Conservation (phyloP, 2,329 filamentous ascomycete genomes). For the Aureobasidium melanogenum region DNA sequence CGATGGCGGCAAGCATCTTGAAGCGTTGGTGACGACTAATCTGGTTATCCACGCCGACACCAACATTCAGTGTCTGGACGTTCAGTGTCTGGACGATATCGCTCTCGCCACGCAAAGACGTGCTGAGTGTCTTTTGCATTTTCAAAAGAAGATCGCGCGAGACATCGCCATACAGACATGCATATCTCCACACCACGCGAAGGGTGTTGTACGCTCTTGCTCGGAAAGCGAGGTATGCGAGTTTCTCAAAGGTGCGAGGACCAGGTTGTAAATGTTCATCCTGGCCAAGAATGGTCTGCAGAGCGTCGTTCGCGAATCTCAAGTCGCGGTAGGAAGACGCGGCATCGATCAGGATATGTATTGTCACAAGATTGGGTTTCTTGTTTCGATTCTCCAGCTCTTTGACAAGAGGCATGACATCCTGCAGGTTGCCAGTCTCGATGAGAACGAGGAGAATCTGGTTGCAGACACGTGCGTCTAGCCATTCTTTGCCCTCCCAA, state of each 20-base stretch:
- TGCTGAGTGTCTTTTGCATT: not conserved
- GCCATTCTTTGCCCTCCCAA: conserved; percentile 18
- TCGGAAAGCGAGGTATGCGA: conserved; percentile 21
- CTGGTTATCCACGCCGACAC: not conserved
- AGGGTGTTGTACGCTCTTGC: conserved; percentile 21
- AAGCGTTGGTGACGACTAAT: not conserved
- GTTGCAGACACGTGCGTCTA: conserved; percentile 14
- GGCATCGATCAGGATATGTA: conserved; percentile 21
- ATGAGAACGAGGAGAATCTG: conserved; percentile 16
- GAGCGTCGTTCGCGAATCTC: not conserved
- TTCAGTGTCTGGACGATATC: not conserved
- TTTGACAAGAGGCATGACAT: conserved; percentile 18
- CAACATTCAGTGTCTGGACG: not conserved
- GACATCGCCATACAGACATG: conserved; percentile 21
- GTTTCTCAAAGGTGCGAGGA: conserved; percentile 15
- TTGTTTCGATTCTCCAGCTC: conserved; percentile 14
- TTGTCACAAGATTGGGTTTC: conserved; percentile 14
- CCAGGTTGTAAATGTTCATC: not conserved
- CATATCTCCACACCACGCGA: conserved; percentile 27
- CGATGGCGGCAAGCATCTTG: not conserved
- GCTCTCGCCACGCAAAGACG: not conserved
- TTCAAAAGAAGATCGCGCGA: not conserved
- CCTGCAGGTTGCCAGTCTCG: conserved; percentile 15
- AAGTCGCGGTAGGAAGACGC: conserved; percentile 14
- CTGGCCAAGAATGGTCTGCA: not conserved